Conservation (phyloP, 805 yeast species). For the Saccharomycopsis sp. region DNA sequence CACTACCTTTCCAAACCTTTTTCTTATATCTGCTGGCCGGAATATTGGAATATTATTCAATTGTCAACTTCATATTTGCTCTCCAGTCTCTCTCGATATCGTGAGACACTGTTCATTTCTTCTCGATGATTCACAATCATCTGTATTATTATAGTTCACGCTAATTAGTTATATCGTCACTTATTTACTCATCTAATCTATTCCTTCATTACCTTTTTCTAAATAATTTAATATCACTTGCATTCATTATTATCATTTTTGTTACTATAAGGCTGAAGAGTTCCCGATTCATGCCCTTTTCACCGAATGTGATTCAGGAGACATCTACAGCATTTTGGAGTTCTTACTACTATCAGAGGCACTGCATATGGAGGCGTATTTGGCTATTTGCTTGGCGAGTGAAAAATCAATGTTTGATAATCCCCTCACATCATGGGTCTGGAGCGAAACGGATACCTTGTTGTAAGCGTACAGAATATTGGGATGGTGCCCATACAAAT, state of each 20-base stretch:
- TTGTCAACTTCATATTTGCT: neutral
- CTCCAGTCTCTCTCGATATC: too few relatives aligned
- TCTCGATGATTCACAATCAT: neutral
- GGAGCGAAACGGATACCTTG: slow-evolving; percentile 43
- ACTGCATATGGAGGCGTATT: slow-evolving; percentile 25
- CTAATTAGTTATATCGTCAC: neutral
- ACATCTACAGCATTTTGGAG: too few relatives aligned
- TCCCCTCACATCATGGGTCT: slow-evolving; percentile 59
- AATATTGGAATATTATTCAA: neutral
- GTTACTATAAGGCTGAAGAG: neutral
- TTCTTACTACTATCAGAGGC: too few relatives aligned
- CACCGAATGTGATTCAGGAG: too few relatives aligned
- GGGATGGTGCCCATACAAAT: slow-evolving; percentile 63
- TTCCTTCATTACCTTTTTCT: neutral
- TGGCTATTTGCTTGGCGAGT: slow-evolving; percentile 44
- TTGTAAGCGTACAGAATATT: slow-evolving; percentile 59
- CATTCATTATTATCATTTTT: neutral
- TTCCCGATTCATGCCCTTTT: too few relatives aligned
- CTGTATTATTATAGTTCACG: neutral
- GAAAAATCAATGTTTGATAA: slow-evolving; percentile 51
- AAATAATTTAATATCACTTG: neutral
- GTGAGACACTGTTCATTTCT: neutral
- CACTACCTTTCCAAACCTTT: neutral
- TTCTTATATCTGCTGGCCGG: neutral
- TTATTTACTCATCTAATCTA: neutral